Evolutionary conservation across 1,284 basidiomycete genomes (phyloP), one percentile per base, ranked within the genome.

Genomic region (Fistulinella cinereoalba): DNA sequence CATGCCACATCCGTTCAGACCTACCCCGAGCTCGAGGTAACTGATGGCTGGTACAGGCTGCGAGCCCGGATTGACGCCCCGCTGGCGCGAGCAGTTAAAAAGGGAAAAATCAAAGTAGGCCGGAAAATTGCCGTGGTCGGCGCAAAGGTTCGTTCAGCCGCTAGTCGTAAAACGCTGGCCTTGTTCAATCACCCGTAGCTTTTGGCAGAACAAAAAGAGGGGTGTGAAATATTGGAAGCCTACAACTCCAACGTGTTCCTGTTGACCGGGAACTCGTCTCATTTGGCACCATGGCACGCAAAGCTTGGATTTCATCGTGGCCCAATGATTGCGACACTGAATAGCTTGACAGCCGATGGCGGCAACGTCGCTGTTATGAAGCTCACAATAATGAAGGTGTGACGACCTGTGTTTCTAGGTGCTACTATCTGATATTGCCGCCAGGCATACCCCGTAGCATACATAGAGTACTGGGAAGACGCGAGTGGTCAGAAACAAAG

Each of bases 1-100:
- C 70, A 78, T 16, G 73, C 71, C 3, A 46, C 64, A 15, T 56
- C 65, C 2, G 57, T 70, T 15, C 67, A 68, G 24, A 60, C 72
- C 21, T 60, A 72, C 52, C 76, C 81, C 19, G 75, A 83, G 50
- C 69, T 95, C 6, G 94, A 97, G 65, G 72, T 99, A 12, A 94
- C 92, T 0, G 97, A 99, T 61, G 96, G 96, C 9, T 99, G 96
- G 97, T 99, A 99, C 60, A 74, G 82, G 27, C 76, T 99, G 12
- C 79, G 84, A 11, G 88, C 92, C 0, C 74, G 75, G 32, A 72
- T 92, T 6, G 95, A 98, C 64, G 71, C 74, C 12, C 78, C 86
- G 2, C 71, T 99, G 9, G 74, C 74, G 2, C 75, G 85, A 21
- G 96, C 92, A 0, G 72, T 89, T 6, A 69, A 70, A 31, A 77